A percentile compares a stretch with the other conserved stretches of the same genome.
These are phyloP conservation scores for Withania somnifera DNA, from an alignment of 305 asterid genomes.

Conservation along the genomic window DNA sequence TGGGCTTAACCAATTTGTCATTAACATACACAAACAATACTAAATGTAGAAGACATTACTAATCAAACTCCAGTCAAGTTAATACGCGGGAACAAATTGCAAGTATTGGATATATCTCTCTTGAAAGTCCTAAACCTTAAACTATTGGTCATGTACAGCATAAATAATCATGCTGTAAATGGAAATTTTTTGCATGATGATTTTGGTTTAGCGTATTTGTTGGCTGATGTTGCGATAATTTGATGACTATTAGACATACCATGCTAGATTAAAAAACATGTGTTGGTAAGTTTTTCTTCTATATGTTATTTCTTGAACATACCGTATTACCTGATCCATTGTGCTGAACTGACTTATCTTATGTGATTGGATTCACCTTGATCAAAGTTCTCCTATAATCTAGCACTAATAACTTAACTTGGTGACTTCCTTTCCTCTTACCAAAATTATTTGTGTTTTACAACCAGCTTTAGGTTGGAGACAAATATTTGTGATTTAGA, in stretches of 20 bases:
- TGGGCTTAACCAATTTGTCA: too few species aligned
- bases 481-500: background rate
- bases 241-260: background rate
- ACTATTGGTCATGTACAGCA: background rate
- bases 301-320: too few species aligned
- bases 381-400: background rate
- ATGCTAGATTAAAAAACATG: too few species aligned
- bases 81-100: constrained; percentile 33
- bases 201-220: background rate
- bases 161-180: background rate
- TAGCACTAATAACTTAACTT: background rate
- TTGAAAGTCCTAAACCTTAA: constrained; percentile 25
- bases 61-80: constrained; percentile 5
- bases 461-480: background rate
- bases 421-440: background rate
- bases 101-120: constrained; percentile 49
- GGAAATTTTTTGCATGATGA: background rate
- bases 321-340: too few species aligned
- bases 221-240: background rate
- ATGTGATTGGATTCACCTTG: too few species aligned
- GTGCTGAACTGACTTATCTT: too few species aligned
- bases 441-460: background rate
- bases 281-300: too few species aligned
- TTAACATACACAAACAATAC: too few species aligned
- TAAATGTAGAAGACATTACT: constrained; percentile 8